These are phyloP conservation scores for Termitomyces sp. DNA, from an alignment of 768 basidiomycete species.

Conservation along the genomic window DNA sequence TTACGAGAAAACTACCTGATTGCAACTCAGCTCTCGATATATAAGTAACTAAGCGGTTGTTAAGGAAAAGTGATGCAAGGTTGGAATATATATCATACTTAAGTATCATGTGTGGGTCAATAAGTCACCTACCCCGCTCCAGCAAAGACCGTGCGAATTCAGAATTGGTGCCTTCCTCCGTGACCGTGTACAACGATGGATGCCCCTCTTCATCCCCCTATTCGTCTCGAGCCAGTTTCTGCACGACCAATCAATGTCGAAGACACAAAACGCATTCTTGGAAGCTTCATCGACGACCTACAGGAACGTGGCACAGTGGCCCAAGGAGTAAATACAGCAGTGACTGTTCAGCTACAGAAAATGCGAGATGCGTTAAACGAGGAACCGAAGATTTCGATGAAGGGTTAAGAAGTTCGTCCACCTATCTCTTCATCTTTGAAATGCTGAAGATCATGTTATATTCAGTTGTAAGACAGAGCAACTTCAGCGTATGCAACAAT, in stretches of 20 bases:
- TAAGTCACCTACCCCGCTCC: too few relatives aligned
- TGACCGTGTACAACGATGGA: conserved; percentile 33
- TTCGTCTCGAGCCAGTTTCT: conserved; percentile 36
- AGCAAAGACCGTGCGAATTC: background rate
- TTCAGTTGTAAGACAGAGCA: background rate
- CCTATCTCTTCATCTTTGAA: background rate
- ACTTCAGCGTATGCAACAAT: background rate
- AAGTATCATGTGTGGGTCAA: too few relatives aligned
- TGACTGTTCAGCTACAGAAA: conserved; percentile 57
- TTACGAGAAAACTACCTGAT: too few relatives aligned
- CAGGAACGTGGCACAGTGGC: conserved; percentile 38
- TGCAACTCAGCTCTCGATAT: too few relatives aligned
- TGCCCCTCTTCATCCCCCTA: conserved; percentile 38
- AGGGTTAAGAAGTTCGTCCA: conserved; percentile 7
- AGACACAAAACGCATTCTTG: conserved; percentile 33
- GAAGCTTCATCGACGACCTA: conserved; percentile 44
- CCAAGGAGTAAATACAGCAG: conserved; percentile 48
- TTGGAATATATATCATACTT: too few relatives aligned
- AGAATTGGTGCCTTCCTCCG: background rate
- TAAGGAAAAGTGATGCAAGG: too few relatives aligned
- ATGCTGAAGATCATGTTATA: background rate
- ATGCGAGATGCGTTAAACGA: conserved; percentile 46
- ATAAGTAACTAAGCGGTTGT: too few relatives aligned
- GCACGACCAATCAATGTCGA: conserved; percentile 33
- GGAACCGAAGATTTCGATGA: conserved; percentile 35